Evolutionary conservation across 768 basidiomycete genomes (phyloP).

Genomic region (Collybia nuda): DNA sequence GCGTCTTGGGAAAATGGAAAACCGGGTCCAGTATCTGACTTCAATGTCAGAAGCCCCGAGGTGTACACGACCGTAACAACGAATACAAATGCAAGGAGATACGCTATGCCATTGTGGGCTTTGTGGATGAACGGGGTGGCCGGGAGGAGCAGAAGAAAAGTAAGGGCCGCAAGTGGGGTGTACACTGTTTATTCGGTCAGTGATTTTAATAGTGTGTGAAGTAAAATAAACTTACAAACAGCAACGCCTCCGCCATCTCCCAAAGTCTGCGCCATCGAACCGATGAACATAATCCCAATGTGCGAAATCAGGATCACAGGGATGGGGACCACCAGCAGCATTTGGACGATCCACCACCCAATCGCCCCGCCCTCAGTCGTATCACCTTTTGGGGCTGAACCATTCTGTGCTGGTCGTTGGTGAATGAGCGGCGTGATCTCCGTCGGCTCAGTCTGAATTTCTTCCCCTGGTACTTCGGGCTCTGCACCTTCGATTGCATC

Average conservation of each 20-base stretch:
- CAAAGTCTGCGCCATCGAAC: constrained; percentile 54
- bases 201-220: not conserved
- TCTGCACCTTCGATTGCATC: constrained; percentile 21
- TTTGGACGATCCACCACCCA: constrained; percentile 59
- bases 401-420: constrained; percentile 1
- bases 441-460: constrained; percentile 40
- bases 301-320: constrained; percentile 56
- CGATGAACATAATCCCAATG: constrained; percentile 44
- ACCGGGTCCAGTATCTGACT: constrained; percentile 22
- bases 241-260: constrained; percentile 53
- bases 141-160: constrained; percentile 55
- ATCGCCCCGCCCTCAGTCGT: constrained; percentile 15
- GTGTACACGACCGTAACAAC: constrained; percentile 44
- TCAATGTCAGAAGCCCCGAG: constrained; percentile 7
- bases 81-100: constrained; percentile 27
- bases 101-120: not conserved
- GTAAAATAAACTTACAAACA: constrained; percentile 36
- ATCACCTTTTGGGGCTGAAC: too few relatives aligned
- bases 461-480: constrained; percentile 14
- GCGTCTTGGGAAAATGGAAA: constrained; percentile 64
- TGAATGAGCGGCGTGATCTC: constrained; percentile 58
- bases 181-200: constrained; percentile 44
- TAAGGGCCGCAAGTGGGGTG: constrained; percentile 38
- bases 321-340: constrained; percentile 51
- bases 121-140: constrained; percentile 55